These are phyloP conservation scores for Mentha longifolia DNA, from an alignment of 257 asterid genomes.

Conservation along the genomic window DNA sequence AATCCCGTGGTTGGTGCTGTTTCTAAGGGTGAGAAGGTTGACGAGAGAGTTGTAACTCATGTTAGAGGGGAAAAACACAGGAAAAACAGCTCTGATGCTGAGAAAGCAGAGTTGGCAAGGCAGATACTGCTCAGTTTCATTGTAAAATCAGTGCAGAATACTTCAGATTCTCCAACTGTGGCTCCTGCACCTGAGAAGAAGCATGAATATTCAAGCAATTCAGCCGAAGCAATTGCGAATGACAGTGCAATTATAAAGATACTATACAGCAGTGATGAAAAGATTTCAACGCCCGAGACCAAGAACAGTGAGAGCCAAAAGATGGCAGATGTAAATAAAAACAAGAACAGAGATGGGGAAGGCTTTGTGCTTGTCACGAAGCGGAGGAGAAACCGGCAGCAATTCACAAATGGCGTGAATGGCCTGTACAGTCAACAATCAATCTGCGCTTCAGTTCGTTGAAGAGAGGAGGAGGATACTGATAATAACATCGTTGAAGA, in stretches of 20 bases:
- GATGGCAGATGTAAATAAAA: slow-evolving; percentile 42
- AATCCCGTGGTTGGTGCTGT: slow-evolving; percentile 40
- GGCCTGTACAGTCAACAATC: slow-evolving; percentile 83
- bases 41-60: slow-evolving; percentile 41
- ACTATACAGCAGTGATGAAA: slow-evolving; percentile 61
- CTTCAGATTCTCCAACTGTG: slow-evolving; percentile 55
- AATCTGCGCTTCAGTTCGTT: slow-evolving; percentile 81
- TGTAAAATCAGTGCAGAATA: slow-evolving; percentile 80
- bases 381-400: slow-evolving; percentile 86
- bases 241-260: slow-evolving; percentile 83
- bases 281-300: slow-evolving; percentile 42
- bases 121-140: slow-evolving; percentile 93
- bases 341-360: slow-evolving; percentile 68
- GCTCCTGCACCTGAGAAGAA: slow-evolving; percentile 51
- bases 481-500: slow-evolving; percentile 13
- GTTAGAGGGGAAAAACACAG: slow-evolving; percentile 51
- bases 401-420: slow-evolving; percentile 60
- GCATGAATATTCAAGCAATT: slow-evolving; percentile 48
- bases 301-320: slow-evolving; percentile 37
- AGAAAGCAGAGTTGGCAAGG: slow-evolving; percentile 88
- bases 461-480: slow-evolving; percentile 40
- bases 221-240: slow-evolving; percentile 80
- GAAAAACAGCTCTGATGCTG: slow-evolving; percentile 63
- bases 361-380: slow-evolving; percentile 90
- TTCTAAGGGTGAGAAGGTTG: slow-evolving; percentile 50